Evolutionary conservation across 2,329 filamentous ascomycete species (phyloP).

Genomic region (Xylariaceae sp.): DNA sequence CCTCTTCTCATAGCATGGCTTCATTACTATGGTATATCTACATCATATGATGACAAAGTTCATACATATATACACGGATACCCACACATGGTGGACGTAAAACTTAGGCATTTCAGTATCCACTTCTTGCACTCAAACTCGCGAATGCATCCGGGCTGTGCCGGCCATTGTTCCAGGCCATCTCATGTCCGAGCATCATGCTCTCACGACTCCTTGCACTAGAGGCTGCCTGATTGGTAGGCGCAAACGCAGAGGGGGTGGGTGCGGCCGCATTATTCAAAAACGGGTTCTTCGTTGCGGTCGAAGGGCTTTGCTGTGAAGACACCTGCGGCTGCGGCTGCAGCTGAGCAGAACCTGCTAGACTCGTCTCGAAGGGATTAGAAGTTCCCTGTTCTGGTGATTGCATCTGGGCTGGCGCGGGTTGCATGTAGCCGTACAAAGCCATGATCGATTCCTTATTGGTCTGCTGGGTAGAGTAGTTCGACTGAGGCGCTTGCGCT

Average conservation of each 20-base stretch:
- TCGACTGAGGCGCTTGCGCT: slow-evolving; percentile 42
- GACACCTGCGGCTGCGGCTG: slow-evolving; percentile 38
- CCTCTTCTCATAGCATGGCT: slow-evolving; percentile 24
- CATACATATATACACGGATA: slow-evolving; percentile 32
- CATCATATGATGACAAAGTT: slow-evolving; percentile 34
- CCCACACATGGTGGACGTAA: background rate
- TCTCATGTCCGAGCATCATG: slow-evolving; percentile 68
- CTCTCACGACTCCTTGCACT: slow-evolving; percentile 72
- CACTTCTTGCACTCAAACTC: slow-evolving; percentile 70
- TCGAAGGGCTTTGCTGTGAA: slow-evolving; percentile 42
- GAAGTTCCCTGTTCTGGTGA: slow-evolving; percentile 37
- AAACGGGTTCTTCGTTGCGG: slow-evolving; percentile 65
- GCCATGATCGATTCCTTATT: slow-evolving; percentile 80
- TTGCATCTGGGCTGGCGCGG: slow-evolving; percentile 48
- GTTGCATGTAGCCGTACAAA: slow-evolving; percentile 70
- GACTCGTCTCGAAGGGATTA: slow-evolving; percentile 38
- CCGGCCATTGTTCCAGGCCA: slow-evolving; percentile 71
- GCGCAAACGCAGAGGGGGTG: slow-evolving; percentile 37
- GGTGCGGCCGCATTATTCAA: slow-evolving; percentile 43
- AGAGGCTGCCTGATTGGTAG: slow-evolving; percentile 34
- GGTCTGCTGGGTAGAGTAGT: slow-evolving; percentile 56
- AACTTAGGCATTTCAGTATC: slow-evolving; percentile 42
- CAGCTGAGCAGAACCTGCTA: slow-evolving; percentile 26
- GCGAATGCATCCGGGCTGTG: slow-evolving; percentile 84
- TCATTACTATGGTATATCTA: slow-evolving; percentile 35